Evolutionary conservation across 305 asterid genomes (phyloP), one percentile per base, ranked within the genome.

Genomic region (Fraxinus paxiana): DNA sequence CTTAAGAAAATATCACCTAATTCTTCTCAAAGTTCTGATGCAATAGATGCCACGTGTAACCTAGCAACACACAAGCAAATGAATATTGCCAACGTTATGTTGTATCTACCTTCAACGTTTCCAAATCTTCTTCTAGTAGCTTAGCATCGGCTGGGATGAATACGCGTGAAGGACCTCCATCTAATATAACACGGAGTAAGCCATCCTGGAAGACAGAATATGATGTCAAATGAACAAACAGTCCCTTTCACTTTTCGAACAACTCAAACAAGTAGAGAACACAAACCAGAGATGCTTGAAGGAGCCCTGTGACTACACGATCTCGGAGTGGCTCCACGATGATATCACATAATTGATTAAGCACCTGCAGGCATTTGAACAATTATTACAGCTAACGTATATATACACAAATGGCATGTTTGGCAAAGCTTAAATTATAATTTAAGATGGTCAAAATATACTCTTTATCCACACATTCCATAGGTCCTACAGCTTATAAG

Each of bases 231-330:
- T 69, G 69, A 65, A 80, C 67, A 22, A 69, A 75, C n/a, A 46
- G 56, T 43, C 34, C 17, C 30, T 70, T 13, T 54, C 18, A 74
- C 51, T 59, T 77, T 41, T 75, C 61, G 33, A 54, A 77, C 63
- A 72, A 63, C 28, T 77, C 28, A 77, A 82, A 79, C 24, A 59
- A 67, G 82, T 43, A 74, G 26, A 82, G 86, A 83, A 65, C 37
- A 73, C 90, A 75, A 85, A 96, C 99, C 98, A 96, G 87, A 51
- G 98, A 91, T 82, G 99, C 98, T 90, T 96, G 99, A 84, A 96
- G 98, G 74, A 94, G 97, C 43, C 98, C 98, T 0, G 97, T 94
- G 54, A 96, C 99, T 75, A 94, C 92, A 81, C 98, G 99, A 83
- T 96, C 99, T 73, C 99, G 90, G 35, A 96, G 98, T 80, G 91